Evolutionary conservation across 169 alveolate genomes (phyloP).

Genomic region (Plasmodium gonderi): DNA sequence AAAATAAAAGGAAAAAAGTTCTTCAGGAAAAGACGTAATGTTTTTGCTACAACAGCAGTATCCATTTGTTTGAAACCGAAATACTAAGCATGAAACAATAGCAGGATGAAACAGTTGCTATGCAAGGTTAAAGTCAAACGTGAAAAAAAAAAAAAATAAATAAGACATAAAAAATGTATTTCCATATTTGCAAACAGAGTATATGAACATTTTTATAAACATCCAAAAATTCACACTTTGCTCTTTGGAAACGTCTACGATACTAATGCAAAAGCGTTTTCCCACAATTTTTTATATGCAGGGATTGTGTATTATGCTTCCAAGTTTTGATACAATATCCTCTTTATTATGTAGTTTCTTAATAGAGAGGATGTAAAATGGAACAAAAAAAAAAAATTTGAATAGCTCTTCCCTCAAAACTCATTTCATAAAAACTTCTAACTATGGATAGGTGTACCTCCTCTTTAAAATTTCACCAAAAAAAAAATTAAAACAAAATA

Average conservation of each 20-base stretch:
- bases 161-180: neutral
- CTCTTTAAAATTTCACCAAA: neutral
- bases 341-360: neutral
- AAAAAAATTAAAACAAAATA: neutral
- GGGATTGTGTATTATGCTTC: too few relatives aligned
- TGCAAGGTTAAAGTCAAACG: too few relatives aligned
- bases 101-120: too few relatives aligned
- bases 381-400: neutral
- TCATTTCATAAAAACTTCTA: neutral
- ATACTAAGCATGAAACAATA: too few relatives aligned
- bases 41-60: too few relatives aligned
- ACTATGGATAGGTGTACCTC: neutral
- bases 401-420: neutral
- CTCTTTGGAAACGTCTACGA: neutral
- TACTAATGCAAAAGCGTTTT: too few relatives aligned
- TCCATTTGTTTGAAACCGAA: too few relatives aligned
- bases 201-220: neutral
- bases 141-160: neutral
- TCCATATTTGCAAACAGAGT: neutral
- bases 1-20: too few relatives aligned
- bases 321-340: too few relatives aligned
- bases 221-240: neutral
- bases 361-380: neutral
- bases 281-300: too few relatives aligned
- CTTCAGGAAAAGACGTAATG: too few relatives aligned